Conservation (phyloP, 129 eudicot genomes). For the Logfia minima region DNA sequence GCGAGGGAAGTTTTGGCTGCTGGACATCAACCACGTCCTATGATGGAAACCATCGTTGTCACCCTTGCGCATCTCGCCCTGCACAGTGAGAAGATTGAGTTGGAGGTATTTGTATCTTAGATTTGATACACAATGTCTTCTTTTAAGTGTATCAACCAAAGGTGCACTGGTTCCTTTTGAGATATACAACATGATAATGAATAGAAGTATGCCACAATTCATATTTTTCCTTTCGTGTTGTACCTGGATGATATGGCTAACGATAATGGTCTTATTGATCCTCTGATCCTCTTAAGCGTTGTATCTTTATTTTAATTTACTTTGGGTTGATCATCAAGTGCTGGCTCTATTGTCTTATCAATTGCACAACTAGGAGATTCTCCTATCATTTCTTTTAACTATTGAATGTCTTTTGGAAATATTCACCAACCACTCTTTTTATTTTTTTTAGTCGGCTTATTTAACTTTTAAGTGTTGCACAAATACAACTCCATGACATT, state of each 20-base stretch:
- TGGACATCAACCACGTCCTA: slow-evolving; percentile 69
- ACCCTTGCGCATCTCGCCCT: slow-evolving; percentile 81
- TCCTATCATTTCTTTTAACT: not conserved
- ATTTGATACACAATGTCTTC: not conserved
- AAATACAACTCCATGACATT: not conserved
- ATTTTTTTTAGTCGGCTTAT: not conserved
- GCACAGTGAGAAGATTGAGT: slow-evolving; percentile 80
- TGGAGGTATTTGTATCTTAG: slow-evolving; percentile 56
- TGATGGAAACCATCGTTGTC: slow-evolving; percentile 72
- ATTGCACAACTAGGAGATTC: too few relatives aligned
- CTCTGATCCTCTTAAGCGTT: too few relatives aligned
- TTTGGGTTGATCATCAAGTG: too few relatives aligned
- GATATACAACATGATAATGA: too few relatives aligned
- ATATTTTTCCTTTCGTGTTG: too few relatives aligned
- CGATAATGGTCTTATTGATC: too few relatives aligned
- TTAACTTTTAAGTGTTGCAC: not conserved
- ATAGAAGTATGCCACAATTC: too few relatives aligned
- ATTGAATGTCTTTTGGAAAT: not conserved
- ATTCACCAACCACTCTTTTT: not conserved
- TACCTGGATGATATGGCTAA: too few relatives aligned
- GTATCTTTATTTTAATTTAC: too few relatives aligned
- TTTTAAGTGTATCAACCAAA: not conserved
- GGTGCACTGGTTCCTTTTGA: not conserved
- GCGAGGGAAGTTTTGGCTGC: slow-evolving; percentile 72
- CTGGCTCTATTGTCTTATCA: too few relatives aligned